These are phyloP conservation scores for Nemania abortiva DNA, from an alignment of 2,329 filamentous ascomycete species.

Conservation along the genomic window DNA sequence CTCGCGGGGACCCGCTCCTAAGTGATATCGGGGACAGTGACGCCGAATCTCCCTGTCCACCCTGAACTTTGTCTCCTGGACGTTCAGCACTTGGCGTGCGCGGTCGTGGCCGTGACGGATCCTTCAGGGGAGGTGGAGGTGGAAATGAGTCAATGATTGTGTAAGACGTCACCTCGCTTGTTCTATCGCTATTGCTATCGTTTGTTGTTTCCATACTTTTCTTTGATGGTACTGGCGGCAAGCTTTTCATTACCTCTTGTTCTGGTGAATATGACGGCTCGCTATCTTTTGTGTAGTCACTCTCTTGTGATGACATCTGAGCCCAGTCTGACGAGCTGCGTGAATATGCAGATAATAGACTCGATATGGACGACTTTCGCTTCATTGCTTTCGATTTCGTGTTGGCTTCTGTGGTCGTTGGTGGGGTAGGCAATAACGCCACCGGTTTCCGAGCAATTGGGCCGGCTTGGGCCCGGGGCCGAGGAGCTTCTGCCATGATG, in stretches of 20 bases:
- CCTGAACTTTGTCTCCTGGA: constrained; percentile 29
- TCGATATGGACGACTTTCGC: constrained; percentile 64
- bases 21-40: constrained; percentile 42
- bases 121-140: constrained; percentile 51
- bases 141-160: constrained; percentile 45
- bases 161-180: constrained; percentile 39
- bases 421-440: constrained; percentile 36
- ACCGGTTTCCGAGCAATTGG: constrained; percentile 57
- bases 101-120: constrained; percentile 42
- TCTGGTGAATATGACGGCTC: constrained; percentile 53
- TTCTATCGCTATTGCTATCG: constrained; percentile 45
- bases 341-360: constrained; percentile 68
- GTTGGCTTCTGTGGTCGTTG: constrained; percentile 25
- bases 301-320: constrained; percentile 57
- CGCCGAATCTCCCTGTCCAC: constrained; percentile 24
- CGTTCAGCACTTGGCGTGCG: constrained; percentile 43
- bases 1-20: constrained; percentile 43
- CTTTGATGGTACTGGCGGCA: constrained; percentile 42
- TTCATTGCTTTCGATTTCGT: constrained; percentile 50
- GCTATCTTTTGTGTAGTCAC: constrained; percentile 53
- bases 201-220: constrained; percentile 45
- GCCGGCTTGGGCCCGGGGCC: constrained; percentile 42
- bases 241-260: constrained; percentile 42
- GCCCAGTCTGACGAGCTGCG: constrained; percentile 60
- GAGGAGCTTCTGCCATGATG: constrained; percentile 43